Percentiles rank a stretch among this genome's conserved stretches.
phyloP scores from a whole-genome alignment of 2,329 filamentous ascomycete genomes.

The Alternaria longipes region DNA sequence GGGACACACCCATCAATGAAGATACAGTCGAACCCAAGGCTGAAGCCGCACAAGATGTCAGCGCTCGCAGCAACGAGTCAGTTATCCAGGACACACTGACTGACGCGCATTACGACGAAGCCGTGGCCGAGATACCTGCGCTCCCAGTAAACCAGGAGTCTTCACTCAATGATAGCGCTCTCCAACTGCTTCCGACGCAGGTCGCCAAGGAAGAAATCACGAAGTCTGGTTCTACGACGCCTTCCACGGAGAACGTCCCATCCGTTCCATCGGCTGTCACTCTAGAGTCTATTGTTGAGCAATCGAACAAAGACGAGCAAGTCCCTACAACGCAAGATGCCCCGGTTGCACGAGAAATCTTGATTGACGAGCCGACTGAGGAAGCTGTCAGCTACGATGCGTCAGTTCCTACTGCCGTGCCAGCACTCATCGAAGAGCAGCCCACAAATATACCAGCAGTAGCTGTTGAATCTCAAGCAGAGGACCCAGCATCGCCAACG shows the following conservation, averaged over 20 bases:
- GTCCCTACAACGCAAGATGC: not conserved
- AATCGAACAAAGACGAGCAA: not conserved
- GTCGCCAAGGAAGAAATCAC: conserved; percentile 36
- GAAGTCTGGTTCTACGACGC: conserved; percentile 21
- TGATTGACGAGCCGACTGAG: not conserved
- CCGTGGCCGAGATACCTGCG: conserved; percentile 20
- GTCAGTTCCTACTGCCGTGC: not conserved
- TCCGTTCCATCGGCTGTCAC: conserved; percentile 3
- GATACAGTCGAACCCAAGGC: not conserved
- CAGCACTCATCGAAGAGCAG: conserved; percentile 4
- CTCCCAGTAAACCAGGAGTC: conserved; percentile 13
- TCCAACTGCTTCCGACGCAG: conserved; percentile 15
- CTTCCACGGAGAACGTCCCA: conserved; percentile 10
- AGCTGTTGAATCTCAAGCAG: conserved; percentile 7
- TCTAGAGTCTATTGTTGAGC: conserved; percentile 1
- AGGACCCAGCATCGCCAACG: conserved; percentile 14
- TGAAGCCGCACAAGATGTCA: conserved; percentile 6
- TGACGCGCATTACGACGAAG: conserved; percentile 6
- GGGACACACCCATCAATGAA: conserved; percentile 22
- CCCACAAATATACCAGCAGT: conserved; percentile 21
- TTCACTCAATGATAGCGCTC: conserved; percentile 9
- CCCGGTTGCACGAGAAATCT: not conserved
- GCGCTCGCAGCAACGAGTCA: not conserved
- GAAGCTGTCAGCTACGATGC: not conserved
- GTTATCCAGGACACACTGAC: not conserved